These are phyloP conservation scores for Mycena sanguinolenta DNA, from an alignment of 768 basidiomycete species.

Conservation along the genomic window DNA sequence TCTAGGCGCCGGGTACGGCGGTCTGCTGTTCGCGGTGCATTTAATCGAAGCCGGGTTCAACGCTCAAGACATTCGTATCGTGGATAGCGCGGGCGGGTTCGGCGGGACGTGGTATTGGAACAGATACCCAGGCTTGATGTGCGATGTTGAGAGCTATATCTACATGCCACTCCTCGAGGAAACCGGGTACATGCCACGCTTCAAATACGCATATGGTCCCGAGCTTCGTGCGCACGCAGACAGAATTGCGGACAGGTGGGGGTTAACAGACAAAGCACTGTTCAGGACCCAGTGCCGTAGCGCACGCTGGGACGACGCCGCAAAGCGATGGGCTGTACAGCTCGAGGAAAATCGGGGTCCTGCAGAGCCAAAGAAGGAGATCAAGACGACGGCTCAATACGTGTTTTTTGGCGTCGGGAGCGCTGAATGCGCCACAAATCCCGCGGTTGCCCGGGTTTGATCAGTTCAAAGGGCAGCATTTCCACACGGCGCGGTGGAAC, in stretches of 20 bases:
- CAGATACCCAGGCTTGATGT: conserved; percentile 39
- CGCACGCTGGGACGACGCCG: conserved; percentile 15
- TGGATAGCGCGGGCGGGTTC: conserved; percentile 36
- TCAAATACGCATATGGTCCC: conserved; percentile 34
- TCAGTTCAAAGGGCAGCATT: conserved; percentile 15
- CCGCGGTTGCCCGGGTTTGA: conserved; percentile 27
- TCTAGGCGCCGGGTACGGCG: conserved; percentile 24
- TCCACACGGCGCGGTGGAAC: conserved; percentile 38
- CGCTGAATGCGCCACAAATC: conserved; percentile 25
- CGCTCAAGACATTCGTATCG: conserved; percentile 26
- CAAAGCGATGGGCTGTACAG: conserved; percentile 15
- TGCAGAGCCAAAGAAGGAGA: neutral
- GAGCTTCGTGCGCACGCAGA: conserved; percentile 35
- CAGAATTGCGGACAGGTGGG: conserved; percentile 34
- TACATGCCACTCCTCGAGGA: conserved; percentile 40
- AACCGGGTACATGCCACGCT: conserved; percentile 35
- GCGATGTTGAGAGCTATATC: conserved; percentile 38
- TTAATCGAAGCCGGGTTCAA: conserved; percentile 33
- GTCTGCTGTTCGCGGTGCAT: conserved; percentile 22
- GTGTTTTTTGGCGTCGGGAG: conserved; percentile 12
- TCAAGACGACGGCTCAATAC: conserved; percentile 3
- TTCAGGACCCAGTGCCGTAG: conserved; percentile 20
- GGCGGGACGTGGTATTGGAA: conserved; percentile 42
- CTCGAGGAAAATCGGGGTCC: conserved; percentile 16
- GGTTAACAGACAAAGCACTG: conserved; percentile 26